Evolutionary conservation across 257 asterid species (phyloP), one percentile per base, ranked within the genome.

Genomic region (Penstemon davidsonii): DNA sequence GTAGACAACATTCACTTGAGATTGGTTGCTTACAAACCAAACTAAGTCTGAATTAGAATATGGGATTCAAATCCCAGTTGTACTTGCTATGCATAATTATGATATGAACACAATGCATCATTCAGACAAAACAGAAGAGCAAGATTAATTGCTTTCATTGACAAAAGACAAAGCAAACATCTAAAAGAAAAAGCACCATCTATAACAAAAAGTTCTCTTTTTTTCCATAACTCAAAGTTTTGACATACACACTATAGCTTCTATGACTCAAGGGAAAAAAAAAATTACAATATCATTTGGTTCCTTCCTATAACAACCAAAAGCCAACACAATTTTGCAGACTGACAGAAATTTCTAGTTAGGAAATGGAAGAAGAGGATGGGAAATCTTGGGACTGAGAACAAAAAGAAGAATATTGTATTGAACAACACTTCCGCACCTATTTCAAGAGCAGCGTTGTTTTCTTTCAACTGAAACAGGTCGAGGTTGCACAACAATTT

Each of bases 351-450:
- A 36, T 19, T 58, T 54, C 63, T 47, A 67, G 80, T 80, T 77
- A 80, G 78, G 73, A 66, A 61, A 53, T 60, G 54, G 70, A 60
- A 42, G 55, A 11, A 63, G 62, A 51, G 68, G 60, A 64, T 56
- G 72, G 62, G 58, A 8, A 47, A 11, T 63, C 19, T 69, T 69
- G 78, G 67, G 43, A 53, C 56, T 60, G 69, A 13, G 15, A 54
- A 58, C 47, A 4, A 25, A 51, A 62, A 51, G 61, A 62, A 51
- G 55, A 51, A 5, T 18, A 53, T 60, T 47, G 60, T 60, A 62
- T 73, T 83, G 92, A 73, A 87, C 89, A 85, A 87, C 87, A 79
- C 95, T 79, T 87, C 92, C 69, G 88, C 67, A 39, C 86, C 92
- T 63, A 84, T 80, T 85, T 67, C 81, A 71, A 47, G 75, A 58